These are phyloP conservation scores for Fusarium foetens DNA, from an alignment of 2,329 filamentous ascomycete genomes.

Conservation along the genomic window DNA sequence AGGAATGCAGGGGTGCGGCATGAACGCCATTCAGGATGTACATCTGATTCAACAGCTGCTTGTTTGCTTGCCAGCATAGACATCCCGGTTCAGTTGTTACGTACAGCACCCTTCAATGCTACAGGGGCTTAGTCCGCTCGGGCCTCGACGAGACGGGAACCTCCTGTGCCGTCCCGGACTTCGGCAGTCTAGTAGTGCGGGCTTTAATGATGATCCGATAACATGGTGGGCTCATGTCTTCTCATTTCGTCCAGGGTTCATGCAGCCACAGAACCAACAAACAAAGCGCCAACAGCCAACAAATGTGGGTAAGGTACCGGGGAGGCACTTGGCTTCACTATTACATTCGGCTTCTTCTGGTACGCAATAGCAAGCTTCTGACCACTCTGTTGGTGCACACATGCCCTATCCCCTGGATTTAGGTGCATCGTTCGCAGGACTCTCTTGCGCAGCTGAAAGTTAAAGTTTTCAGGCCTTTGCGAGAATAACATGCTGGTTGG, in stretches of 20 bases:
- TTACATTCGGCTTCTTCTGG: neutral
- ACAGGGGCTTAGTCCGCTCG: neutral
- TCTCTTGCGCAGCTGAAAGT: neutral
- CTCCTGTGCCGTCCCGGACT: neutral
- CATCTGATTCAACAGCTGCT: neutral
- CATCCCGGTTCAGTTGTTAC: neutral
- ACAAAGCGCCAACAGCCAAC: neutral
- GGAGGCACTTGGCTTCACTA: neutral
- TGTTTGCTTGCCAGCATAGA: neutral
- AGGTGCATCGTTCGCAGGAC: neutral
- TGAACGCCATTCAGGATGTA: neutral
- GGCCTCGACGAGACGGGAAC: neutral
- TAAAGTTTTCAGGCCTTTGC: neutral
- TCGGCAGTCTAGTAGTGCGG: neutral
- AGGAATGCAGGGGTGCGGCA: constrained; percentile 18
- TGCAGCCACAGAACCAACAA: neutral
- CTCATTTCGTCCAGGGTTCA: neutral
- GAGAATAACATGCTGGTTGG: neutral
- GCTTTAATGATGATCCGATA: neutral
- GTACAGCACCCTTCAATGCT: no score
- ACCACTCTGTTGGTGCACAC: neutral
- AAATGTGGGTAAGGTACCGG: neutral
- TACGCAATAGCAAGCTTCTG: neutral
- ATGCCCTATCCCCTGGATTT: neutral
- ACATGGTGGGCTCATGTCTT: neutral